Base-by-base conservation (phyloP, 2,329 filamentous ascomycete genomes). In the Beauveria varroae region DNA sequence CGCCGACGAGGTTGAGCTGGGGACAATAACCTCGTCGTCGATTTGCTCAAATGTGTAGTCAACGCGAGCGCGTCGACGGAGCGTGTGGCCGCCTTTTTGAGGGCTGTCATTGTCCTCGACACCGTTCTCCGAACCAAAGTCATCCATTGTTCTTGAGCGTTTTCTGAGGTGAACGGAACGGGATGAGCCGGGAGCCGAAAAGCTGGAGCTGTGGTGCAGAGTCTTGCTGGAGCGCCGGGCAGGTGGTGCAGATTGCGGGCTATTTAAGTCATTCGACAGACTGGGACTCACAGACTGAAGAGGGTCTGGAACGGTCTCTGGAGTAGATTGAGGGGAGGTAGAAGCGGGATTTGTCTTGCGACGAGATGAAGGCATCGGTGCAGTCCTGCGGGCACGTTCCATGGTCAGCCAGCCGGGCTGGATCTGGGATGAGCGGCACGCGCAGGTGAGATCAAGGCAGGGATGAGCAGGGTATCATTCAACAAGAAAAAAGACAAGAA, bases 61-160 rank as follows among this genome's bases (percentile, higher is more conserved):
- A 64, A 85, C 76, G 62, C 81, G 81, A 57, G 79, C 74, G 58
- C 82, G 77, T 70, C 81, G 83, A 65, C 83, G 77, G 34, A 86
- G 76, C 40, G 81, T 83, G 71, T 85, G 83, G 54, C 83, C 82
- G 57, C 83, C 82, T 69, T 85, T 86, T 59, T 75, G 78, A 57
- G 78, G 83, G 62, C 76, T 78, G 64, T 78, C 74, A 43, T 75
- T 73, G 24, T 82, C 80, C 50, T 79, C 78, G n/a, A 76, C 75
- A 16, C 72, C 75, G 60, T 71, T 40, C 20, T 60, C 57, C 30
- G 46, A 37, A 60, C 64, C 65, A 57, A 67, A 72, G 63, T 67
- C 72, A n/a, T 79, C 77, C 67, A 78, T 75, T 59, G 74, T 76
- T 55, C 76, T 75, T 56, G 74, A 76, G 34, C 79, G 75, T 64